phyloP scores from a whole-genome alignment of 192 early-diverging fungal species.

The Rhizophagus prolifer region DNA sequence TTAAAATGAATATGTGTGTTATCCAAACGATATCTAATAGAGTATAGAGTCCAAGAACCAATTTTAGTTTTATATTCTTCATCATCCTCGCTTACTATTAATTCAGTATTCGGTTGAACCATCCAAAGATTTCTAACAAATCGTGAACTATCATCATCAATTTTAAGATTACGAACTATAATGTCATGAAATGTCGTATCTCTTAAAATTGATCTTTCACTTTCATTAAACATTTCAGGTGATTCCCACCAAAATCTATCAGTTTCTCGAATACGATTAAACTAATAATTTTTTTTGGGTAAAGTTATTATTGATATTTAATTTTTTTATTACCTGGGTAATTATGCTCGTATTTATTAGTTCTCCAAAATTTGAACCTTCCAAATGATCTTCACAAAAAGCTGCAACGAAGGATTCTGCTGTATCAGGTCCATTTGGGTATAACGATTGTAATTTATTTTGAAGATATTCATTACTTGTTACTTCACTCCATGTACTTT shows the following conservation, averaged over 20 bases:
- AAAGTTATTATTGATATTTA: neutral
- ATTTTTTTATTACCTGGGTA: neutral
- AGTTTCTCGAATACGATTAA: conserved; percentile 47
- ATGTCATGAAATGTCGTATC: conserved; percentile 32
- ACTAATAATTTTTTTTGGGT: conserved; percentile 29
- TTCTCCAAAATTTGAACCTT: conserved; percentile 18
- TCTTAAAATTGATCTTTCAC: conserved; percentile 31
- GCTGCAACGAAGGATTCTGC: conserved; percentile 25
- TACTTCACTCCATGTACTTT: neutral
- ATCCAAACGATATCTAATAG: neutral
- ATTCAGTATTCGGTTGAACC: neutral
- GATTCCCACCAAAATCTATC: conserved; percentile 58
- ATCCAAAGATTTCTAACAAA: conserved; percentile 10
- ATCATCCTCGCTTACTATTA: neutral
- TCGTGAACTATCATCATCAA: neutral
- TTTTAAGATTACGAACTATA: conserved; percentile 9
- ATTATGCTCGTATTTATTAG: neutral
- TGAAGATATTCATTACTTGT: too few relatives aligned
- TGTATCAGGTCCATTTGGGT: too few relatives aligned
- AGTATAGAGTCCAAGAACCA: neutral
- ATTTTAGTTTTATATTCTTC: neutral
- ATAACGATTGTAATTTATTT: too few relatives aligned
- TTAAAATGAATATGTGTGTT: neutral
- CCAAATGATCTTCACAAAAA: conserved; percentile 22
- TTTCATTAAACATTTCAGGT: conserved; percentile 43